Evolutionary conservation across 2,329 filamentous ascomycete species (phyloP), one percentile per base, ranked within the genome.

Genomic region (Penicillium italicum): DNA sequence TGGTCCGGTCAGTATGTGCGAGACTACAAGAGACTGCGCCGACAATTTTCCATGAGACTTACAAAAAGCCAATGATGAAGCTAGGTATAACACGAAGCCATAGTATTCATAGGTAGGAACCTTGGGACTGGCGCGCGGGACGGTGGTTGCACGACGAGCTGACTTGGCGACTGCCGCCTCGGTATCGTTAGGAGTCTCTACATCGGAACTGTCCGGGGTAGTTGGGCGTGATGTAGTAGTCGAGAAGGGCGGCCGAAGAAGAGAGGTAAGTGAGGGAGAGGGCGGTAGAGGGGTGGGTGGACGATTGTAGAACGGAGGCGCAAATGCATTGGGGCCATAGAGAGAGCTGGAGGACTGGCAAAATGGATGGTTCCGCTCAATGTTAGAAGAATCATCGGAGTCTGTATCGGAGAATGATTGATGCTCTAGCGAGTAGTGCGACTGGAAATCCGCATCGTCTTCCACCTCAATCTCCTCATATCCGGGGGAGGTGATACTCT

Each of bases 101-200:
- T 97, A 97, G 83, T 97, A 99, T 72, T 99, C 94, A 77, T 99
- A 97, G 0, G 94, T 99, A n/a, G 94, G 94, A 2, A 99, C 92
- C 71, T 94, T 91, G 1, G 94, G 94, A 51, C 88, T 88, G 1
- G 91, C 92, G 53, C 91, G 88, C 6, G 92, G 90, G 18, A 96
- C 85, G 2, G 83, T 87, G 59, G 79, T 82, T 58, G 78, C 82
- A 65, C 78, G 80, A 47, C 77, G 79, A 53, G 81, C 85, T 28
- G 82, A 85, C 69, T 76, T 81, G 28, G 86, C 81, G 36, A 88
- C 83, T 14, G 79, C 80, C 4, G 80, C 80, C 56, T 83, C 82
- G 7, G 84, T 82, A 62, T 83, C 82, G 56, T 82, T 83, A 2
- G 80, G 75, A 0, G 79, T 81, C 65, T 97, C 93, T 63, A 92